A percentile compares a stretch with the other conserved stretches of the same genome.
These are phyloP conservation scores for Tylopilus sp. DNA, from an alignment of 1,284 basidiomycete species.

Conservation along the genomic window DNA sequence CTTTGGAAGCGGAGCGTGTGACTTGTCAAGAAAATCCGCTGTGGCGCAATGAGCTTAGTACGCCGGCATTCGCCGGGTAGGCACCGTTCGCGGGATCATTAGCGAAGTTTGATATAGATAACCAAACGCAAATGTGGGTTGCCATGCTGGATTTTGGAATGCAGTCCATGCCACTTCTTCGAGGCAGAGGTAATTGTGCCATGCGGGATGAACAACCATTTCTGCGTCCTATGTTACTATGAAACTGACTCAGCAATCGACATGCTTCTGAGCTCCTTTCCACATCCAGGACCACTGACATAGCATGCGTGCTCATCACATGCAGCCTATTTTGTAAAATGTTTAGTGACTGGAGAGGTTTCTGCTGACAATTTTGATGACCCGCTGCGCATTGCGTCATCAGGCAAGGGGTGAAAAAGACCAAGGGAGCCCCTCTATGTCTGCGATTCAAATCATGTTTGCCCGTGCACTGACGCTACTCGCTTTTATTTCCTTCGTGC, in stretches of 20 bases:
- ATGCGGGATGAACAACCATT: no score
- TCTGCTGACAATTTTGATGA: not conserved
- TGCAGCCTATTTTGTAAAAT: not conserved
- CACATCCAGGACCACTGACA: no score
- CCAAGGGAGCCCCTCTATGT: not conserved
- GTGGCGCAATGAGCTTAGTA: not conserved
- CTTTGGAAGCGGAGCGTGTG: not conserved
- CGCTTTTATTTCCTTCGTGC: constrained; percentile 12
- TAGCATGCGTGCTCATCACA: no score
- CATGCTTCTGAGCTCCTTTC: no score
- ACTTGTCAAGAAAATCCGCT: not conserved
- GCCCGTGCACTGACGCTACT: constrained; percentile 8
- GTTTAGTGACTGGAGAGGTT: not conserved
- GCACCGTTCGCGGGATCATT: constrained; percentile 6
- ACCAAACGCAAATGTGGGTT: no score
- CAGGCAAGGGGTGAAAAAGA: not conserved
- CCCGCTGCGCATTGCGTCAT: constrained; percentile 36
- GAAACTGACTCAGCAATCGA: no score
- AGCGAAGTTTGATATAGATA: no score
- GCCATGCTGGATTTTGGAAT: not conserved
- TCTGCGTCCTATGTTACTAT: not conserved
- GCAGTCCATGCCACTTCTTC: no score
- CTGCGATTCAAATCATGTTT: constrained; percentile 18
- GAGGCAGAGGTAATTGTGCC: no score
- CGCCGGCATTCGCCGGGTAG: constrained; percentile 18